Base-by-base conservation (phyloP, 331 rosid species). In the Spiraea crenata region DNA sequence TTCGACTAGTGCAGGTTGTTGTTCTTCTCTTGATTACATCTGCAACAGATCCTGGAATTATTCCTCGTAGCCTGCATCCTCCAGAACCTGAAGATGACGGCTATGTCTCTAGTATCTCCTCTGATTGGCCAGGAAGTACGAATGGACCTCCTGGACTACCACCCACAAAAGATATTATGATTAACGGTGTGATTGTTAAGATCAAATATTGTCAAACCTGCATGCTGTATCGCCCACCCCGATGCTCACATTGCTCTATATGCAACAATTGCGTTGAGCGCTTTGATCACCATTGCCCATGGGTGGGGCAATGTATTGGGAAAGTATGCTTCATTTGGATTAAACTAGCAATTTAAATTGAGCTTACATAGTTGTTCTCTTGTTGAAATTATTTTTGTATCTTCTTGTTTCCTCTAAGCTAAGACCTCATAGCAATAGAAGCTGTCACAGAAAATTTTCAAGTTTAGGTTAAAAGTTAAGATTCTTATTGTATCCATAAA, bases 271-370 rank as follows among this genome's bases (percentile, higher is more conserved):
- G 96, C 6, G 93, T 90, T 42, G 87, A 85, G 82, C 85, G 90
- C 48, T 90, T 88, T 81, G 96, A 90, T 86, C 96, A 90, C 80
- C 96, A 90, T 80, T 90, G 96, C 80, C 96, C 96, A 65, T 90
- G 93, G 95, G 88, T 90, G 56, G 96, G 95, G 35, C 96, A 90
- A 78, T 90, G 95, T 69, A 90, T 90, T 67, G 96, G 95, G 74
- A 59, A 80, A 89, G 96, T 90, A 81, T 58, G 58, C 14, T 72
- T 76, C 70, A 31, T 45, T 40, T 14, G 40, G 55, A 55, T 20
- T 16, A 35, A 10, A 38, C 58, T 55, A 63, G 4, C 15, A 15
- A 76, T 49, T 52, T 66, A 38, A 49, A 54, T 57, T 65, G 58
- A 40, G 20, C 14, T 31, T 45, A 2, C 55, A 1, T 19, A 31